Base-by-base conservation (phyloP, 805 yeast species). In the Komagataella phaffii region DNA sequence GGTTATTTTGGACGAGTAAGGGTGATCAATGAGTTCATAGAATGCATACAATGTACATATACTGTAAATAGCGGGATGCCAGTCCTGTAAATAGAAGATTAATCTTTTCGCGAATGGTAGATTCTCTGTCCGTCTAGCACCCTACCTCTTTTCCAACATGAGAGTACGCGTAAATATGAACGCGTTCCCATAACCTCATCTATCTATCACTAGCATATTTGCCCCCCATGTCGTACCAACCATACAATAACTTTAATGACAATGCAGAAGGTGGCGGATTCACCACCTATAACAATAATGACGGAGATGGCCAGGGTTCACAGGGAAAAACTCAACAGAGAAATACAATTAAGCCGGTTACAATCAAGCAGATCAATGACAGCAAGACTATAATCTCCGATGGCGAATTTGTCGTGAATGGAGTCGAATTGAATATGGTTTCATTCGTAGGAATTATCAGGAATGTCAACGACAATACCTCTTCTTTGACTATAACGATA, bases 371-470 rank as follows among this genome's bases (percentile, higher is more conserved):
- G 64, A 73, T 85, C 53, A 70, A 75, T 53, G 87, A 82, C 51
- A 75, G 85, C 3, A 69, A 73, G 14, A 86, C 79, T 53, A 67
- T 71, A 3, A 75, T 77, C 3, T 85, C 83, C 45, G 95, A 85
- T 61, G 85, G 84, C 10, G 84, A 83, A 5, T 85, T 76, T 62
- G 71, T 67, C 24, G 66, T 80, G 40, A 74, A 80, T 58, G 80
- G 79, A 47, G 75, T 83, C 45, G 83, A 81, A 52, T 65, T 85
- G 50, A 78, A 75, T 57, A 74, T 79, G 61, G 83, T 85, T 10
- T 73, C 81, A 23, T 75, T 85, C 58, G 78, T 83, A 6, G 95
- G 89, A 0, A 79, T 85, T 18, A 70, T 85, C n/a, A 73, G 91
- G 60, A 79, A 78, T 53, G 77, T 83, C 14, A 72, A 73, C 2